A percentile compares a stretch with the other conserved stretches of the same genome.
Evolutionary conservation across 2,329 filamentous ascomycete genomes (phyloP).

Genomic region (Rasamsonia emersonii): DNA sequence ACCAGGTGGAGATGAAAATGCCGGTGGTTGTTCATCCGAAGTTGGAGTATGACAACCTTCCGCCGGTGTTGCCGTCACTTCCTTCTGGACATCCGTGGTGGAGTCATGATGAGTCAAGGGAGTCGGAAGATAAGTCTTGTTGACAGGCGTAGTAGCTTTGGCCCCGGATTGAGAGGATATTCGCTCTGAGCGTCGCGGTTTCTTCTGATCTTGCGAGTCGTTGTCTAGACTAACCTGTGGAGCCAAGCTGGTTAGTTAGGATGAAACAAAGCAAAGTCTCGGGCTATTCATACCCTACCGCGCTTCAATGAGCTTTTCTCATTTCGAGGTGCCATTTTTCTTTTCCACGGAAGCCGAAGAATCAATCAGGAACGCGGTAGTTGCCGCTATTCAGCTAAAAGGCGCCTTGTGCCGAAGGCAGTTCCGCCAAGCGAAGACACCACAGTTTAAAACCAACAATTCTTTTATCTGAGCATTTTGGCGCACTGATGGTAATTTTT

Average conservation of each 20-base stretch:
- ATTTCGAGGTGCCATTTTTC: constrained; percentile 37
- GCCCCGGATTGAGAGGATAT: constrained; percentile 51
- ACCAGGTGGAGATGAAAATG: constrained; percentile 57
- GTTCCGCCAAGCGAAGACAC: too few relatives aligned
- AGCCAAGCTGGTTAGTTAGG: constrained; percentile 16
- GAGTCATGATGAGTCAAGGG: constrained; percentile 65
- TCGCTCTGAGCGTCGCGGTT: constrained; percentile 70
- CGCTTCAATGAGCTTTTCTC: constrained; percentile 85
- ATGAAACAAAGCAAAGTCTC: constrained; percentile 12
- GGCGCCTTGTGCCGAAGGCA: too few relatives aligned
- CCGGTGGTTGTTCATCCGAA: constrained; percentile 30
- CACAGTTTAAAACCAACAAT: too few relatives aligned
- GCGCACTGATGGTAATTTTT: too few relatives aligned
- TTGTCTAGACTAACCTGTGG: constrained; percentile 58
- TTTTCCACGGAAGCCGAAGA: constrained; percentile 1
- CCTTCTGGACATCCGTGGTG: constrained; percentile 55
- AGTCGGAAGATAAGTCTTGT: constrained; percentile 66
- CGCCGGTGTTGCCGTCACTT: constrained; percentile 62
- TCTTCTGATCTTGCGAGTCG: constrained; percentile 60
- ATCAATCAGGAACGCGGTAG: not conserved
- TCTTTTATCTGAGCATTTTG: too few relatives aligned
- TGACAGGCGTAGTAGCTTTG: constrained; percentile 49
- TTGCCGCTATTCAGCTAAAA: too few relatives aligned
- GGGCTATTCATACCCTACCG: constrained; percentile 52
- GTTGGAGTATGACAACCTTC: constrained; percentile 43